These are phyloP conservation scores for Candolleomyces efflorescens DNA, from an alignment of 768 basidiomycete genomes.

Conservation along the genomic window DNA sequence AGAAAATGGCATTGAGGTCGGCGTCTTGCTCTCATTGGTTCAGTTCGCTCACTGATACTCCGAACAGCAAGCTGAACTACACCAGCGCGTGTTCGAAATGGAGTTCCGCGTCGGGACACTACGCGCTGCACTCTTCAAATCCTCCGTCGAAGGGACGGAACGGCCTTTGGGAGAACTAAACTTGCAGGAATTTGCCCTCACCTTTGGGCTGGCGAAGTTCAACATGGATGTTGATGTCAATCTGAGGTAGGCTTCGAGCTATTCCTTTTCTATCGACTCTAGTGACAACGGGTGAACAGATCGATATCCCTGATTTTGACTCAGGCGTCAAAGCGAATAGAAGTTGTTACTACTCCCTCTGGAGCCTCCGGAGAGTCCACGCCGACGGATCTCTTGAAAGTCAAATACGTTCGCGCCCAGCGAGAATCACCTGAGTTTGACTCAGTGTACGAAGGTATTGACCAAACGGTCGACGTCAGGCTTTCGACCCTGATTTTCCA, in stretches of 20 bases:
- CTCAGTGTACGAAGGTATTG: constrained; percentile 74
- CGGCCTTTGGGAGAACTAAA: constrained; percentile 72
- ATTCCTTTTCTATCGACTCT: background rate
- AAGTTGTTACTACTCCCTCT: constrained; percentile 62
- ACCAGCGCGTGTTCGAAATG: constrained; percentile 72
- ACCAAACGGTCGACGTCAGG: constrained; percentile 83
- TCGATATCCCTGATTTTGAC: constrained; percentile 74
- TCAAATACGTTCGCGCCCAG: constrained; percentile 79
- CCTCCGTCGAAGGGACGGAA: constrained; percentile 57
- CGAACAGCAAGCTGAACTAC: constrained; percentile 34
- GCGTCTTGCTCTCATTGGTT: constrained; percentile 4
- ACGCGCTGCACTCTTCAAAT: constrained; percentile 74
- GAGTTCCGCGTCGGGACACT: constrained; percentile 85
- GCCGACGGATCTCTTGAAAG: constrained; percentile 65
- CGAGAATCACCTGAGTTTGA: constrained; percentile 82
- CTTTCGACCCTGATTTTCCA: constrained; percentile 90
- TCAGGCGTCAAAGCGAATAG: constrained; percentile 50
- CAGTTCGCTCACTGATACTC: background rate
- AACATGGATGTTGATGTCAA: constrained; percentile 85
- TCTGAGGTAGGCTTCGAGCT: constrained; percentile 49
- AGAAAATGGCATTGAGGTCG: constrained; percentile 56
- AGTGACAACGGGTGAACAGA: constrained; percentile 31
- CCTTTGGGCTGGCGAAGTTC: constrained; percentile 72
- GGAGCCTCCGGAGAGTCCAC: constrained; percentile 21
- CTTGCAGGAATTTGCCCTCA: constrained; percentile 73